Evolutionary conservation across 805 yeast species (phyloP).

Genomic region (Scheffersomyces amazonensis): DNA sequence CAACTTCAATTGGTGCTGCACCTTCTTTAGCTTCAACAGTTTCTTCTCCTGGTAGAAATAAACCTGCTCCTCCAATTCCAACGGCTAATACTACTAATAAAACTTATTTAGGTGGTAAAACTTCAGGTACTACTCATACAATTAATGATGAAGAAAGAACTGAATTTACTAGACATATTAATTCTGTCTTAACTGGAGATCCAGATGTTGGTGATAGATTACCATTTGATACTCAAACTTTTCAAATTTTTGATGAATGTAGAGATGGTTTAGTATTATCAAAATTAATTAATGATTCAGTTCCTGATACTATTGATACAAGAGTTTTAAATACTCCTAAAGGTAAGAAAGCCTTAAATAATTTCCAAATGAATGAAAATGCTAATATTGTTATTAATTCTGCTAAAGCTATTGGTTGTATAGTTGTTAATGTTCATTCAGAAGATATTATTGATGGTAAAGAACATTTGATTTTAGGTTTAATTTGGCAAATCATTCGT

Average conservation of each 20-base stretch:
- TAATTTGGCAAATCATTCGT: conserved; percentile 96
- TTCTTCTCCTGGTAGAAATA: conserved; percentile 17
- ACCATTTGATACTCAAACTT: conserved; percentile 90
- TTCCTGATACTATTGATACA: conserved; percentile 97
- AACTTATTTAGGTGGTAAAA: conserved; percentile 79
- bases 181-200: conserved; percentile 88
- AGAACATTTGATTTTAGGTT: conserved; percentile 85
- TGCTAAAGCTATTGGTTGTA: conserved; percentile 98
- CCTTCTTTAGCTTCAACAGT: conserved; percentile 10
- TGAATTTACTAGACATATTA: conserved; percentile 95
- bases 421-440: conserved; percentile 95
- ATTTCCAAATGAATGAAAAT: conserved; percentile 94
- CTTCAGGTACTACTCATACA: conserved; percentile 93
- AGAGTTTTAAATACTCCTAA: conserved; percentile 92
- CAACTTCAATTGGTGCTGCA: conserved; percentile 23
- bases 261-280: conserved; percentile 92
- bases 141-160: conserved; percentile 95
- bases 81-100: conserved; percentile 52
- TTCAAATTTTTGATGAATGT: conserved; percentile 96
- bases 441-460: conserved; percentile 94
- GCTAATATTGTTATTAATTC: conserved; percentile 97
- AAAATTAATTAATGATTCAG: conserved; percentile 93
- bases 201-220: conserved; percentile 76
- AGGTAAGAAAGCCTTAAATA: conserved; percentile 70
- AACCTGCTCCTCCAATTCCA: conserved; percentile 35